A percentile compares a stretch with the other conserved stretches of the same genome.
Conservation (phyloP, 78 protist genomes). For the Cavenderia fasciculata region DNA sequence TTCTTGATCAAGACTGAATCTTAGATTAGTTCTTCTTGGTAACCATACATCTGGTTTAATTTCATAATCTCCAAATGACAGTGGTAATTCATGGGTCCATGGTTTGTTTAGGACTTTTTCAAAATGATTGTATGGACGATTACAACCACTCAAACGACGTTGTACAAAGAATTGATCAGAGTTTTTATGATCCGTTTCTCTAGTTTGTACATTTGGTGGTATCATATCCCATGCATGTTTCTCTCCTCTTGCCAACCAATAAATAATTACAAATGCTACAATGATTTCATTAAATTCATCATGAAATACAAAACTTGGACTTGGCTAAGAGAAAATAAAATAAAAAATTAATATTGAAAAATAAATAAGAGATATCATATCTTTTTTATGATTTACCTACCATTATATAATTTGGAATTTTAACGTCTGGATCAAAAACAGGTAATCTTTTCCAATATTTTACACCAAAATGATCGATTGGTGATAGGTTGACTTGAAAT, state of each 20-base stretch:
- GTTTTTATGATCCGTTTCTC: not conserved
- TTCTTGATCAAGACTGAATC: not conserved
- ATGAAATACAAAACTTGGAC: slow-evolving; percentile 34
- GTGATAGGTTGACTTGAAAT: not conserved
- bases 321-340: not conserved
- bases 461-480: slow-evolving; percentile 19
- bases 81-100: slow-evolving; percentile 10
- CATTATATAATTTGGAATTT: slow-evolving; percentile 32
- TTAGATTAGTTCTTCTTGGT: slow-evolving; percentile 12
- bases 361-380: not conserved
- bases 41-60: slow-evolving; percentile 34
- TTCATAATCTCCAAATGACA: not conserved
- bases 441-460: slow-evolving; percentile 60
- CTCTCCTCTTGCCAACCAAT: slow-evolving; percentile 57
- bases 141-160: slow-evolving; percentile 33
- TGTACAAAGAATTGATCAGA: slow-evolving; percentile 18
- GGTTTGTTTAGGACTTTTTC: not conserved
- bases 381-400: too few relatives aligned
- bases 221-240: slow-evolving; percentile 52
- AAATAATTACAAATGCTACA: slow-evolving; percentile 55
- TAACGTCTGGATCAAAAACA: slow-evolving; percentile 38
- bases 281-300: slow-evolving; percentile 57
- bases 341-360: not conserved
- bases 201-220: slow-evolving; percentile 50
- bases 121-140: slow-evolving; percentile 39